Evolutionary conservation across 371 early-diverging fungal species (phyloP), one percentile per base, ranked within the genome.

Genomic region (Apophysomyces sp.): DNA sequence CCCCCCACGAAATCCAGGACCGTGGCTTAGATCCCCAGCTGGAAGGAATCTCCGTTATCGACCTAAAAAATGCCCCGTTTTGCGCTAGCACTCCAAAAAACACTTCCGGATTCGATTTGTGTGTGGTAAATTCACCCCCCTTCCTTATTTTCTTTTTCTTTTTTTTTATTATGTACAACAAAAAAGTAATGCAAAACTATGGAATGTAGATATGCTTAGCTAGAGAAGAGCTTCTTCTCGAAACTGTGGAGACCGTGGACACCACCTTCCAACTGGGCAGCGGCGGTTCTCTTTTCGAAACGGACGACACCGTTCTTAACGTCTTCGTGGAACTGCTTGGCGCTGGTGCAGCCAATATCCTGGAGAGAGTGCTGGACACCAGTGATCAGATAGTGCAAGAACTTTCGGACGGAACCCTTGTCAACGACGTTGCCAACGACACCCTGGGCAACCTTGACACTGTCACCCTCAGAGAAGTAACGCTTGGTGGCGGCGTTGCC

Each of bases 371-470:
- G 98, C 82, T 98, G 96, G 34, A 98, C 85, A 66, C 98, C 98
- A 53, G 95, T 90, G 60, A 87, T 82, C 51, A 98, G 82, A 78
- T 97, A 97, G 15, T 89, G 87, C 52, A 95, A 68, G 66, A 94
- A 97, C 81, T 91, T 92, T 82, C 94, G 92, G 67, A 96, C 92
- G 30, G 89, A 89, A 32, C 98, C 98, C 90, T 96, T 96, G 75
- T 98, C 98, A 37, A 95, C 86, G 34, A 98, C 97, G 6, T 94
- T 90, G 36, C 98, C 98, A 40, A 96, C 87, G 39, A 94, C 95
- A 69, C 98, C 98, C 80, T 98, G 98, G n/a, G 98, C 98, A 24
- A 98, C 98, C 87, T 98, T 98, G 84, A 97, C 89, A 60, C 86
- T 88, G 85, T 95, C 96, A 34, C 86, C 86, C 77, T 98, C 98